Percentiles rank a stretch among this genome's conserved stretches.
Evolutionary conservation across 139 green algal species (phyloP).

Genomic region (Chlamydomonas sp.): DNA sequence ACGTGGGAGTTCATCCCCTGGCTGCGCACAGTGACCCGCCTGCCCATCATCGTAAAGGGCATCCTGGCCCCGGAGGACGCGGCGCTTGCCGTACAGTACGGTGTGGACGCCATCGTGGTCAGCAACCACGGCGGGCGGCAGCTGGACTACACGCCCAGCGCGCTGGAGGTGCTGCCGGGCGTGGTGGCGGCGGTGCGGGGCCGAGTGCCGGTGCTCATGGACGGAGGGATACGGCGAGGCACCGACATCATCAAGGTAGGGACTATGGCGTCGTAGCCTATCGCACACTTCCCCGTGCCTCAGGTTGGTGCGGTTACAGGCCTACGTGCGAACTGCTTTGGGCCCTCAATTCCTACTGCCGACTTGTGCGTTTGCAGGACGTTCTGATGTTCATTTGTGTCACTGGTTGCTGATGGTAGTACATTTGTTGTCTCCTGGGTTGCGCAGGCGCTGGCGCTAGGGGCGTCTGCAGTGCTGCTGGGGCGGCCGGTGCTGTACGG

Average conservation of each 20-base stretch:
- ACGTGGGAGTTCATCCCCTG: constrained; percentile 85
- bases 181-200: constrained; percentile 75
- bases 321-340: too few relatives aligned
- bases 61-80: constrained; percentile 84
- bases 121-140: constrained; percentile 90
- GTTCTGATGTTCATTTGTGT: too few relatives aligned
- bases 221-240: constrained; percentile 88
- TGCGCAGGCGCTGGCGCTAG: constrained; percentile 84
- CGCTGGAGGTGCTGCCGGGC: constrained; percentile 79
- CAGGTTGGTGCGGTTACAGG: too few relatives aligned
- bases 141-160: constrained; percentile 85
- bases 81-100: constrained; percentile 64
- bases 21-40: constrained; percentile 74
- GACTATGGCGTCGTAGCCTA: too few relatives aligned
- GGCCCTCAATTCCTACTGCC: too few relatives aligned
- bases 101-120: constrained; percentile 90
- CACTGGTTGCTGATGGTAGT: too few relatives aligned
- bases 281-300: too few relatives aligned
- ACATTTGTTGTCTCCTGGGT: too few relatives aligned
- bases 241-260: constrained; percentile 93
- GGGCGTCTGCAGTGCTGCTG: constrained; percentile 87
- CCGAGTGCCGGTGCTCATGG: constrained; percentile 85
- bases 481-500: constrained; percentile 93
- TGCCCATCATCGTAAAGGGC: constrained; percentile 92
- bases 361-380: too few relatives aligned